Evolutionary conservation across 139 green algal genomes (phyloP), one percentile per base, ranked within the genome.

Genomic region (Spirogloea muscicola): DNA sequence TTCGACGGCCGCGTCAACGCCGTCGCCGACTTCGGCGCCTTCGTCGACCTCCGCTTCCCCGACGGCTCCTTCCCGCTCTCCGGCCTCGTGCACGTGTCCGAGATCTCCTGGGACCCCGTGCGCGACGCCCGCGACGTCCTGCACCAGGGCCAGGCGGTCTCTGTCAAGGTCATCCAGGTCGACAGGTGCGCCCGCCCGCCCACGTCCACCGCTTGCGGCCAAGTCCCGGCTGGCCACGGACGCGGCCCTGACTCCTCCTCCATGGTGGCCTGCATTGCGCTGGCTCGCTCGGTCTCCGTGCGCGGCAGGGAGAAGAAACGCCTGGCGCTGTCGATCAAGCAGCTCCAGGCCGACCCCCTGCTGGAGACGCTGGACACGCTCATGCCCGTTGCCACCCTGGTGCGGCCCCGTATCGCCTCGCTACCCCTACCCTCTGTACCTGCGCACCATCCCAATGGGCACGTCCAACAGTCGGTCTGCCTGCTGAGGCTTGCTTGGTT

Each of bases 361-460:
- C 81, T 86, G 25, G 77, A 86, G 62, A 86, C 80, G 34, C 80
- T 86, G 5, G 80, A 86, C 49, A 84, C 76, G 55, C 58, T 85
- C 42, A 85, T 85, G 78, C 79, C 79, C 38, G 49, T 79, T 46
- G 69, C 13, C 13, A 63, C 13, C 13, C 62, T 21, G 21, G 46
- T 21, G 21, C 46, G 21, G 46, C 46, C 46, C 21, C 46, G 21
- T 55, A 21, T 55, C 46, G 21, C 21, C 21, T 21, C 46, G 46
- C 46, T 55, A 21, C 46, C n/a, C n/a, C n/a, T n/a, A n/a, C n/a
- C n/a, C n/a, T n/a, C n/a, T n/a, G n/a, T n/a, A n/a, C n/a, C n/a
- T n/a, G n/a, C n/a, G n/a, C n/a, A n/a, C n/a, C n/a, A n/a, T n/a
- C n/a, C n/a, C n/a, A n/a, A n/a, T n/a, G n/a, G n/a, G n/a, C n/a